Conservation (phyloP, 768 basidiomycete species). For the Leccinum uliginosum region DNA sequence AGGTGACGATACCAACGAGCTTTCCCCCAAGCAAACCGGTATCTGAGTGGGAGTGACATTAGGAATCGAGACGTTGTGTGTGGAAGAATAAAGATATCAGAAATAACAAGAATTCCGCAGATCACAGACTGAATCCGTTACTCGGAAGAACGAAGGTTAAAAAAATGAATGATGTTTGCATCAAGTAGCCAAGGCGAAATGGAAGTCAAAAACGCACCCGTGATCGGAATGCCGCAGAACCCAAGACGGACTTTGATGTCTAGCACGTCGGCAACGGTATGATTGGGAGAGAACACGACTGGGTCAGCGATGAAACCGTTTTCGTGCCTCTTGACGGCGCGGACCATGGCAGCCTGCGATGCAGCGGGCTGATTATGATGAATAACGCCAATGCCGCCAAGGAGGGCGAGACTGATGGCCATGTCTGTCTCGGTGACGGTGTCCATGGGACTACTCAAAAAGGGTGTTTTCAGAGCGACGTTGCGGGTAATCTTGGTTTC, state of each 20-base stretch:
- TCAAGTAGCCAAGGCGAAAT: slow-evolving; percentile 28
- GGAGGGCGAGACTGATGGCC: slow-evolving; percentile 90
- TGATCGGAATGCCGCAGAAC: slow-evolving; percentile 97
- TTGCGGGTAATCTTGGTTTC: slow-evolving; percentile 90
- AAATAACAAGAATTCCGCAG: slow-evolving; percentile 49
- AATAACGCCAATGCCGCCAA: slow-evolving; percentile 97
- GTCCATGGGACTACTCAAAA: slow-evolving; percentile 99
- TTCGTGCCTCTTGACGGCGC: slow-evolving; percentile 96
- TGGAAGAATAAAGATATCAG: slow-evolving; percentile 11
- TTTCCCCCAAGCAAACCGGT: slow-evolving; percentile 84
- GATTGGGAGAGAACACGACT: slow-evolving; percentile 75
- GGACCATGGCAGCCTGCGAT: slow-evolving; percentile 94
- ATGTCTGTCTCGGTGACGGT: slow-evolving; percentile 95
- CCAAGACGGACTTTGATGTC: slow-evolving; percentile 90
- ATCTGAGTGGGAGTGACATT: slow-evolving; percentile 46
- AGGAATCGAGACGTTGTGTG: slow-evolving; percentile 12
- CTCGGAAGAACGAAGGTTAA: slow-evolving; percentile 90
- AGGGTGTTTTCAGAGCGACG: slow-evolving; percentile 88
- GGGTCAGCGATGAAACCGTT: slow-evolving; percentile 98
- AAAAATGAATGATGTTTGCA: slow-evolving; percentile 42
- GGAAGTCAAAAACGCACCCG: slow-evolving; percentile 58
- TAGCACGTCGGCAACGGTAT: slow-evolving; percentile 82
- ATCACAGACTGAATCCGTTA: slow-evolving; percentile 66
- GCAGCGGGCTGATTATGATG: slow-evolving; percentile 90
- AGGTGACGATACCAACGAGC: slow-evolving; percentile 94